These are phyloP conservation scores for Baffinella frigidus DNA, from an alignment of 208 protist genomes.

Conservation along the genomic window DNA sequence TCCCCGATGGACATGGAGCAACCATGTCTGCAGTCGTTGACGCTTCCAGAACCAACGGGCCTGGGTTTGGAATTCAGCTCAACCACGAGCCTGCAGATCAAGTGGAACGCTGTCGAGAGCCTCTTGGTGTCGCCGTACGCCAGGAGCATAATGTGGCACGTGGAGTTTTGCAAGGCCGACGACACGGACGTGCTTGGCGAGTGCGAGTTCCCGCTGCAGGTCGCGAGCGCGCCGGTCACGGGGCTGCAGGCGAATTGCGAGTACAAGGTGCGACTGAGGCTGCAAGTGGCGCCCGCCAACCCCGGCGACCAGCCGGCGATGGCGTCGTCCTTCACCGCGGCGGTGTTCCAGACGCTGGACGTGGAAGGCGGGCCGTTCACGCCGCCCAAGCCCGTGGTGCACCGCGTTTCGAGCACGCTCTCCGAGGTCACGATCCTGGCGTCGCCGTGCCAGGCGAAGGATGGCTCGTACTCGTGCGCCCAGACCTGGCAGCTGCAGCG, in stretches of 20 bases:
- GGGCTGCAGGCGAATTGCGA: neutral
- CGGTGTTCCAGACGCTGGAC: conserved; percentile 15
- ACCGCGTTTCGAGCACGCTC: conserved; percentile 30
- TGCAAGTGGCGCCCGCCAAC: neutral
- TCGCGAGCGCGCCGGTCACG: neutral
- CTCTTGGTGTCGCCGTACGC: neutral
- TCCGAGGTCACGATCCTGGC: conserved; percentile 50
- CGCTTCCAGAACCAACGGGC: conserved; percentile 1
- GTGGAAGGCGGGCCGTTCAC: neutral
- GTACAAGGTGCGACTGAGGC: conserved; percentile 17
- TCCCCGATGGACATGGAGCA: too few relatives aligned
- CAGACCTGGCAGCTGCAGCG: conserved; percentile 44
- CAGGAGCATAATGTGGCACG: neutral
- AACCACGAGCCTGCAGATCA: conserved; percentile 41
- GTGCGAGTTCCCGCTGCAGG: neutral
- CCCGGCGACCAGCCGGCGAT: neutral
- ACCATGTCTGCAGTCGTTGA: too few relatives aligned
- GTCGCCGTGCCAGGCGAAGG: conserved; percentile 21
- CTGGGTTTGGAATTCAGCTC: neutral
- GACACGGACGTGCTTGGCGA: conserved; percentile 34
- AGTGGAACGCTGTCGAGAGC: neutral
- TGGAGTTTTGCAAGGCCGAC: conserved; percentile 45
- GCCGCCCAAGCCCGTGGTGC: conserved; percentile 24
- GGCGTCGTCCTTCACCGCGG: neutral
- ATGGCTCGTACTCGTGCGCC: neutral